Percentiles rank a stretch among this genome's conserved stretches.
phyloP scores from a whole-genome alignment of 306 rosid genomes.

The Benincasa hispida region DNA sequence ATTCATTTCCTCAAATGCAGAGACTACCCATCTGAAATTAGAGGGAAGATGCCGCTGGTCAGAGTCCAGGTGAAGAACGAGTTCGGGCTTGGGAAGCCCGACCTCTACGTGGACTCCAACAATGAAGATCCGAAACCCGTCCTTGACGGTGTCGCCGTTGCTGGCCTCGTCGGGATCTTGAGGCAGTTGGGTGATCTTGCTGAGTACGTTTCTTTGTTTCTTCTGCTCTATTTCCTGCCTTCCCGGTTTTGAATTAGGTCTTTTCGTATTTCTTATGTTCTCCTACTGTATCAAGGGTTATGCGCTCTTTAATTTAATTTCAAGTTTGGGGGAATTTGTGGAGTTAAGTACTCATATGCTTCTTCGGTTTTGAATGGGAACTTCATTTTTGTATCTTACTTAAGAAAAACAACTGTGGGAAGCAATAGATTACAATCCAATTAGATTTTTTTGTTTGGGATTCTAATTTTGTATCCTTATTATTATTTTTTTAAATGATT shows the following conservation, averaged over 20 bases:
- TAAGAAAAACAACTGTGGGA: background rate
- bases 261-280: background rate
- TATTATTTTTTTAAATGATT: background rate
- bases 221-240: background rate
- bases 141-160: conserved; percentile 73
- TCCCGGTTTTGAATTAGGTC: background rate
- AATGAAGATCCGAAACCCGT: conserved; percentile 93
- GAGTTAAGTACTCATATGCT: background rate
- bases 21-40: background rate
- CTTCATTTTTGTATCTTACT: background rate
- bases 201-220: conserved; percentile 47
- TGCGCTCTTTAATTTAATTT: background rate
- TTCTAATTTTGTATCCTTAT: background rate
- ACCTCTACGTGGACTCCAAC: conserved; percentile 43
- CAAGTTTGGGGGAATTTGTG: background rate
- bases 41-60: conserved; percentile 62
- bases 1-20: background rate
- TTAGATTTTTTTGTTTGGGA: background rate
- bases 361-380: background rate
- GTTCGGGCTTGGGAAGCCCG: conserved; percentile 53
- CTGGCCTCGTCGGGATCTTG: conserved; percentile 98
- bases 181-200: conserved; percentile 97
- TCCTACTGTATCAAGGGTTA: background rate
- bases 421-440: background rate
- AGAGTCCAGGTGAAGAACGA: conserved; percentile 70